These are phyloP conservation scores for Hymenoscyphus infarciens DNA, from an alignment of 2,329 filamentous ascomycete genomes.

Conservation along the genomic window DNA sequence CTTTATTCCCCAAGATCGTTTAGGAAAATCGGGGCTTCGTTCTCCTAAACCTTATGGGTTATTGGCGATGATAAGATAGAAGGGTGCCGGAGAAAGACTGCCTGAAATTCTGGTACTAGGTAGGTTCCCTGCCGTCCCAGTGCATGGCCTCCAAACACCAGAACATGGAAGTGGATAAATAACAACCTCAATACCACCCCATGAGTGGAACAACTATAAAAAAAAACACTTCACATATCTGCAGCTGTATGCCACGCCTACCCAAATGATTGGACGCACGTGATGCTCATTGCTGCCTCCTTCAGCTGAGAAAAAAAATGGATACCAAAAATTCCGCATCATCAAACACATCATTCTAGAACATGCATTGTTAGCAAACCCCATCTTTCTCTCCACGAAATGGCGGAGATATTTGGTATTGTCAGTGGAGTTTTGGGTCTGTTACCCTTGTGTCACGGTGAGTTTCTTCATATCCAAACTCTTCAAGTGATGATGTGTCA, in stretches of 20 bases:
- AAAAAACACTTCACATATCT: background rate
- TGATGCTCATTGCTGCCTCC: background rate
- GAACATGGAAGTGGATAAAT: too few relatives aligned
- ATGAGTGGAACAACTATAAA: too few relatives aligned
- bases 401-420: constrained; percentile 27
- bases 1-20: too few relatives aligned
- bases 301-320: constrained; percentile 5
- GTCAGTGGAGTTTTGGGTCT: constrained; percentile 27
- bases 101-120: too few relatives aligned
- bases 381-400: background rate
- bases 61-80: too few relatives aligned
- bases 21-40: too few relatives aligned
- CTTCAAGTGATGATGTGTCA: background rate
- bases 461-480: constrained; percentile 7
- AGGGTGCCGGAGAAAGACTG: too few relatives aligned
- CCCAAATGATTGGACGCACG: constrained; percentile 11
- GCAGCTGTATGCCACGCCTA: constrained; percentile 5
- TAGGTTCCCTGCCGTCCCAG: too few relatives aligned
- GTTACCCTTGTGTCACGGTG: constrained; percentile 28
- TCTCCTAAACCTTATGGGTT: too few relatives aligned
- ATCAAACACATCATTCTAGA: background rate
- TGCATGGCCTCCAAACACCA: too few relatives aligned
- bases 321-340: background rate
- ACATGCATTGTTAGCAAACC: constrained; percentile 1
- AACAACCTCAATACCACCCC: too few relatives aligned